phyloP scores from a whole-genome alignment of 805 yeast genomes.

The Saccharomyces mikatae region DNA sequence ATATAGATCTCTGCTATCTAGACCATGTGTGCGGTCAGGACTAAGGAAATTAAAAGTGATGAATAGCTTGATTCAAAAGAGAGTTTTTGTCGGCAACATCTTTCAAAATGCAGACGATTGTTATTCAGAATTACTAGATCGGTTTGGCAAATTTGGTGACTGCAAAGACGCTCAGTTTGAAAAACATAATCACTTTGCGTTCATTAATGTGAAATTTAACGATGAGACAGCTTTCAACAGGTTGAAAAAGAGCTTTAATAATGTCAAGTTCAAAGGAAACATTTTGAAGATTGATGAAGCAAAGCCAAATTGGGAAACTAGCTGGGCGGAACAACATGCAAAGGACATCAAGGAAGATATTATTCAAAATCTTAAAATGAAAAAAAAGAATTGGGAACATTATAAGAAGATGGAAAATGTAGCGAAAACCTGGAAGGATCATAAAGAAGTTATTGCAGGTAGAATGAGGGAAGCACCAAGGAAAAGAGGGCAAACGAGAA shows the following conservation, averaged over 20 bases:
- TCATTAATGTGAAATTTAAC: slow-evolving; percentile 48
- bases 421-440: slow-evolving; percentile 35
- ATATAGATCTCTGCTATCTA: not conserved
- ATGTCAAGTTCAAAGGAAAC: slow-evolving; percentile 68
- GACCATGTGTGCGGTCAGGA: not conserved
- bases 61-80: slow-evolving; percentile 11
- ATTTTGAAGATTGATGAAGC: slow-evolving; percentile 57
- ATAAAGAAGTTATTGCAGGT: slow-evolving; percentile 44
- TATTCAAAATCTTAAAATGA: slow-evolving; percentile 26
- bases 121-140: slow-evolving; percentile 37
- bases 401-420: slow-evolving; percentile 33
- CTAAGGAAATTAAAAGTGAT: slow-evolving; percentile 1
- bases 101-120: slow-evolving; percentile 19
- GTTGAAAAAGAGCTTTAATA: slow-evolving; percentile 53
- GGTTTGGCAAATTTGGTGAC: slow-evolving; percentile 60
- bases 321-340: slow-evolving; percentile 40
- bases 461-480: slow-evolving; percentile 53
- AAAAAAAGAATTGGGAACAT: slow-evolving; percentile 34
- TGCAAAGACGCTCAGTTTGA: slow-evolving; percentile 40
- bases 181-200: slow-evolving; percentile 56
- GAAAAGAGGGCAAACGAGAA: slow-evolving; percentile 28
- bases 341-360: slow-evolving; percentile 32
- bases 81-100: slow-evolving; percentile 29
- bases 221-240: slow-evolving; percentile 35
- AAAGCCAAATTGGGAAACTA: slow-evolving; percentile 41